Evolutionary conservation across 768 basidiomycete genomes (phyloP).

Genomic region (Trametopsis cervina): DNA sequence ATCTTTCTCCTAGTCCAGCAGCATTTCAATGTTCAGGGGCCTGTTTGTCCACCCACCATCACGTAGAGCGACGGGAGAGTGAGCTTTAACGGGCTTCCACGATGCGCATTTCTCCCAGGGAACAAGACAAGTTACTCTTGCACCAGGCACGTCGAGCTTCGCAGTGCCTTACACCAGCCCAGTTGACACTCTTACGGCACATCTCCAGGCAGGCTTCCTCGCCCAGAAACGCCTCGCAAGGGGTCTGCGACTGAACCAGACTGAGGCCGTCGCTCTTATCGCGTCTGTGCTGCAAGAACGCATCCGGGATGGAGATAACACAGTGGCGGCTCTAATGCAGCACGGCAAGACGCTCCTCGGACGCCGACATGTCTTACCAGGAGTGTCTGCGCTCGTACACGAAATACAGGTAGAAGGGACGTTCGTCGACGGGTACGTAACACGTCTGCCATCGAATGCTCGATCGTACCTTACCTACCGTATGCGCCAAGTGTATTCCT

Average conservation of each 20-base stretch:
- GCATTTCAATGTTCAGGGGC: no score
- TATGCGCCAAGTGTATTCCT: constrained; percentile 66
- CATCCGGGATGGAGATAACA: constrained; percentile 84
- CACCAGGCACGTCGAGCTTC: constrained; percentile 60
- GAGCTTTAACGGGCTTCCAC: no score
- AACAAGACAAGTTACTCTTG: constrained; percentile 68
- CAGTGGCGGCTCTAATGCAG: constrained; percentile 90
- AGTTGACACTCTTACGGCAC: background rate
- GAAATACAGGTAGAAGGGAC: constrained; percentile 95
- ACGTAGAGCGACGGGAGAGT: no score
- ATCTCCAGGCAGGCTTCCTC: constrained; percentile 66
- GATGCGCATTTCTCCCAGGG: constrained; percentile 72
- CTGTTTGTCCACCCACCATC: no score
- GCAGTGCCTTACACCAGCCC: no score
- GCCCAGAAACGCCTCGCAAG: constrained; percentile 94
- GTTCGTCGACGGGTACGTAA: constrained; percentile 68
- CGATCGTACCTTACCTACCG: background rate
- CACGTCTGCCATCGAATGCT: background rate
- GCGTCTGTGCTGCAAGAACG: constrained; percentile 89
- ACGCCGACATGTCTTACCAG: constrained; percentile 79
- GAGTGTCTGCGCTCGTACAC: constrained; percentile 67
- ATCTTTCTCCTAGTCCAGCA: no score
- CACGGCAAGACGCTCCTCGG: constrained; percentile 86
- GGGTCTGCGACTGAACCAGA: constrained; percentile 80
- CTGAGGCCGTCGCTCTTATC: constrained; percentile 87